Evolutionary conservation across 2,329 filamentous ascomycete species (phyloP).

Genomic region (Torrubiellomyces zombiae): DNA sequence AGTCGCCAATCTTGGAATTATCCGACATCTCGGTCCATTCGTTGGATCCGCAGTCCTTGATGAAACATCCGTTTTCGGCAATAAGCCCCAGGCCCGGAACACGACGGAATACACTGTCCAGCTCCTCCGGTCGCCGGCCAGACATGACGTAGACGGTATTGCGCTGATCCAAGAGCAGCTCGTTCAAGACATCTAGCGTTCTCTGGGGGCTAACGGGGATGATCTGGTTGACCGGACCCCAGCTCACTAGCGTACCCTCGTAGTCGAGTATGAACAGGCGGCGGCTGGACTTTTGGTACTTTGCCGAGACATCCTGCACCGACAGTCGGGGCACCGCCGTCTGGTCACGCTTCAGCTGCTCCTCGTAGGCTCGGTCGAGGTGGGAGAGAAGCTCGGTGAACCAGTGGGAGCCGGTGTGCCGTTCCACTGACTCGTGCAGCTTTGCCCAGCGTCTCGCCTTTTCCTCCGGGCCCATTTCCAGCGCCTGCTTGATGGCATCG

Average conservation of each 20-base stretch:
- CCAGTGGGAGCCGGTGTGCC: conserved; percentile 78
- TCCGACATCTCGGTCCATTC: conserved; percentile 70
- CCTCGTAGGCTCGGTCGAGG: conserved; percentile 60
- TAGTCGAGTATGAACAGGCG: conserved; percentile 86
- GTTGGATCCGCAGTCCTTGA: conserved; percentile 51
- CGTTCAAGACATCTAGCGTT: conserved; percentile 66
- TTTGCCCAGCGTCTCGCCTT: conserved; percentile 59
- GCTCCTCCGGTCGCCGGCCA: conserved; percentile 68
- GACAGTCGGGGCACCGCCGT: conserved; percentile 76
- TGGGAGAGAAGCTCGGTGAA: conserved; percentile 56
- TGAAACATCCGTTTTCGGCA: conserved; percentile 86
- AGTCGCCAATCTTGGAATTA: conserved; percentile 48
- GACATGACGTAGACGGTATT: conserved; percentile 95
- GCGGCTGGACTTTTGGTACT: conserved; percentile 48
- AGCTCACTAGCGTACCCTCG: conserved; percentile 79
- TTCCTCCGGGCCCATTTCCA: conserved; percentile 65
- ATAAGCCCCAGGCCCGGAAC: conserved; percentile 77
- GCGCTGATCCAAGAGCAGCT: conserved; percentile 60
- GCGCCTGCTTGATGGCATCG: conserved; percentile 64
- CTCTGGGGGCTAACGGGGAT: conserved; percentile 73
- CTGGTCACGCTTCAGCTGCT: conserved; percentile 72
- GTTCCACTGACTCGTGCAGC: conserved; percentile 55
- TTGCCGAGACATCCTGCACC: conserved; percentile 41
- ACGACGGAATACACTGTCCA: conserved; percentile 70
- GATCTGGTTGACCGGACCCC: conserved; percentile 69